These are phyloP conservation scores for Arachis monticola DNA, from an alignment of 331 rosid genomes.

Conservation along the genomic window DNA sequence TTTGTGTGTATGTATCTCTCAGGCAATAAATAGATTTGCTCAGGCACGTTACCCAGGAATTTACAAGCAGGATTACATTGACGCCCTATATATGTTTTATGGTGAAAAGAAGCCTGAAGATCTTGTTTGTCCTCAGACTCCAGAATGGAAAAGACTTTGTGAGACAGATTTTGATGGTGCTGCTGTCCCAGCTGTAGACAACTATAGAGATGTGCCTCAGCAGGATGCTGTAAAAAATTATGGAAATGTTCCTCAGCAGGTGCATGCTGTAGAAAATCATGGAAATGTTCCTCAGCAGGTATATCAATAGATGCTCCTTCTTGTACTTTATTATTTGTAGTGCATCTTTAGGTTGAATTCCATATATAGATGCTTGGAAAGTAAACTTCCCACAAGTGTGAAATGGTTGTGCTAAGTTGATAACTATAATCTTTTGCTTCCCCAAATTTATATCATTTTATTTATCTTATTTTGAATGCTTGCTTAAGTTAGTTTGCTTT, in stretches of 20 bases:
- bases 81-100: constrained; percentile 74
- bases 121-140: constrained; percentile 80
- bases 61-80: constrained; percentile 90
- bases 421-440: background rate
- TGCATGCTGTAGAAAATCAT: too few relatives aligned
- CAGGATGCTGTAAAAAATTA: constrained; percentile 63
- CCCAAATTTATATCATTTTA: background rate
- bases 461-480: constrained; percentile 18
- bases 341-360: constrained; percentile 30
- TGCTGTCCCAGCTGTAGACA: constrained; percentile 63
- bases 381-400: constrained; percentile 21
- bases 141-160: constrained; percentile 88
- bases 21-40: constrained; percentile 80
- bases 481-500: background rate
- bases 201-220: constrained; percentile 59
- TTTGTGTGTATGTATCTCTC: constrained; percentile 31
- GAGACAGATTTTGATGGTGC: constrained; percentile 73
- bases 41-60: constrained; percentile 90
- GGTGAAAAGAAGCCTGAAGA: constrained; percentile 81
- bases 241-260: constrained; percentile 65
- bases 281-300: too few relatives aligned
- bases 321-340: constrained; percentile 29
- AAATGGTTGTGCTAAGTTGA: constrained; percentile 4
- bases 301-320: constrained; percentile 32
- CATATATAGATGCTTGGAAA: constrained; percentile 18